Evolutionary conservation across 352 stramenopile species (phyloP), one percentile per base, ranked within the genome.

Genomic region (Phytophthora podocarpi): DNA sequence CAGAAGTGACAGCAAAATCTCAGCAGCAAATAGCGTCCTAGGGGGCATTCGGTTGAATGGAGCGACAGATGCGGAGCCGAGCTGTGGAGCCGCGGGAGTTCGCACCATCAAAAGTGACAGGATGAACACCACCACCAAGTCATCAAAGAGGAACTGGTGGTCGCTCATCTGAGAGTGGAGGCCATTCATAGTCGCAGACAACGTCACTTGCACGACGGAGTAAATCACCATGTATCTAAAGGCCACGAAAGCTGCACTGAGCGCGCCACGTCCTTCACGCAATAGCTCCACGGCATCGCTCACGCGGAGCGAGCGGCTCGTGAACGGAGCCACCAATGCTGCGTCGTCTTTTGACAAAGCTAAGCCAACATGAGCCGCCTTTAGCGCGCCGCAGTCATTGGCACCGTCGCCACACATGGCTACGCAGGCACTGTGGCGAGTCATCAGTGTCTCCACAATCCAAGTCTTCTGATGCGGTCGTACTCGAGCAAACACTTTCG

Each of bases 221-320:
- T 97, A 98, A 40, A 97, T 78, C 39, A 98, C 90, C 83, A 97
- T 95, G 64, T 88, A 98, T 48, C 96, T 93, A 72, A 97, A 98
- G 4, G 76, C 74, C 6, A 91, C 76, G 23, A 97, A 92, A 23
- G 93, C 89, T 35, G 90, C 94, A 51, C 87, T 93, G 13, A 98
- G 76, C 26, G 91, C 86, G 41, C 90, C 95, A 15, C 91, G 84
- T 28, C 93, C 93, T 71, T 98, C 93, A 26, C 76, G 79, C 10
- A 97, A 50, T 18, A 98, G 58, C 48, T 90, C 83, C 1, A 94
- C 63, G 1, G 97, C 90, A 43, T 93, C 90, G 13, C 69, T 82
- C 32, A 98, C 87, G 6, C 64, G 74, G 45, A 97, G 95, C 21
- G 87, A 77, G 23, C 90, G 72, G 40, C 85, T 96, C 13, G 90